Evolutionary conservation across 2,329 filamentous ascomycete species (phyloP).

Genomic region (Nemania bipapillata): DNA sequence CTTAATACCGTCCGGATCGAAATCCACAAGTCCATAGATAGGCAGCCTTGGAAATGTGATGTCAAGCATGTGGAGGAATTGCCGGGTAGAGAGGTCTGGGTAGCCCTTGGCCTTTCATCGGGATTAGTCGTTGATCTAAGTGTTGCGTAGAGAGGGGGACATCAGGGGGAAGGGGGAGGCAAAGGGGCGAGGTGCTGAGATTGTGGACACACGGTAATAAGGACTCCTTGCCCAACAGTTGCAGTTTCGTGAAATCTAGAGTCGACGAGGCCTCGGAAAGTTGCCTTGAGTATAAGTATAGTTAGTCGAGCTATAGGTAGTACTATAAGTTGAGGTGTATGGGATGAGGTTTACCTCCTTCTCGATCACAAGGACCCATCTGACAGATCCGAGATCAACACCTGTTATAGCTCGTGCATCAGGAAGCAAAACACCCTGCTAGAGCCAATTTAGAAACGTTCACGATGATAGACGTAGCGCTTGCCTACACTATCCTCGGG

Average conservation of each 20-base stretch:
- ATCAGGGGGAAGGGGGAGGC: no score
- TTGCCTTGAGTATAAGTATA: slow-evolving; percentile 65
- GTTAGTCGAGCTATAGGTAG: slow-evolving; percentile 13
- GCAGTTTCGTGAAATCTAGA: slow-evolving; percentile 65
- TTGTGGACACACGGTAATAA: slow-evolving; percentile 68
- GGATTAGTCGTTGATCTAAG: slow-evolving; percentile 16
- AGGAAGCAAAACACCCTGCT: slow-evolving; percentile 71
- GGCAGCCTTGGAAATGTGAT: slow-evolving; percentile 61
- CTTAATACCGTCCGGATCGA: slow-evolving; percentile 78
- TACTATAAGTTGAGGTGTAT: neutral
- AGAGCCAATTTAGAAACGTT: slow-evolving; percentile 12
- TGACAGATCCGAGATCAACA: slow-evolving; percentile 61
- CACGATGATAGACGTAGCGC: neutral
- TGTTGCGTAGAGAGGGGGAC: neutral
- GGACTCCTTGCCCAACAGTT: slow-evolving; percentile 66
- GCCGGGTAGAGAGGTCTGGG: slow-evolving; percentile 76
- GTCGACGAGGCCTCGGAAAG: slow-evolving; percentile 73
- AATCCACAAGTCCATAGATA: slow-evolving; percentile 75
- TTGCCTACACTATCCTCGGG: slow-evolving; percentile 48
- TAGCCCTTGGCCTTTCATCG: slow-evolving; percentile 77
- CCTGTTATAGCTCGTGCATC: slow-evolving; percentile 59
- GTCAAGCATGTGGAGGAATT: slow-evolving; percentile 69
- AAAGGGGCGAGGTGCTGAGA: neutral
- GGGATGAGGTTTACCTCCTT: slow-evolving; percentile 70
- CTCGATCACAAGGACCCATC: slow-evolving; percentile 79